Evolutionary conservation across 805 yeast genomes (phyloP).

Genomic region (Candida ortonii): DNA sequence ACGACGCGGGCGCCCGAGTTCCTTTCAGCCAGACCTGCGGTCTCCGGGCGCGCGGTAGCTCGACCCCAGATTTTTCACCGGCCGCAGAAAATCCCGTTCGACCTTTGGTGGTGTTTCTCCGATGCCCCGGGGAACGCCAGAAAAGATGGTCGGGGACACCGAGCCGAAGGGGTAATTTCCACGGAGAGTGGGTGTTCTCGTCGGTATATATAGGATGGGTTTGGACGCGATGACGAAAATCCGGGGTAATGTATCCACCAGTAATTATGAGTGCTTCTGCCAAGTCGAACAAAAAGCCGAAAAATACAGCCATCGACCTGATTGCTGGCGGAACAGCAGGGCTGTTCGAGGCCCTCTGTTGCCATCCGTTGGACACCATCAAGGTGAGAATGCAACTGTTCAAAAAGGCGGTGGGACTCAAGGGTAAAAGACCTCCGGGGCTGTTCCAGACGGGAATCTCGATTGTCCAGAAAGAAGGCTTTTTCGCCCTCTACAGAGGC

Average conservation of each 20-base stretch:
- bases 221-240: neutral
- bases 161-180: too few species aligned
- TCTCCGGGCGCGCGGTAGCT: too few species aligned
- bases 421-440: constrained; percentile 69
- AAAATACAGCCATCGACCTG: constrained; percentile 57
- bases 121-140: constrained; percentile 17
- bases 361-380: constrained; percentile 97
- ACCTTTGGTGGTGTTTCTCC: constrained; percentile 12
- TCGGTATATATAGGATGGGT: neutral
- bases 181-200: too few species aligned
- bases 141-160: constrained; percentile 2
- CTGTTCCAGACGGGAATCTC: constrained; percentile 76
- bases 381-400: constrained; percentile 96
- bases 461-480: constrained; percentile 76
- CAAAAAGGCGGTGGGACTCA: constrained; percentile 54
- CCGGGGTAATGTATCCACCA: neutral
- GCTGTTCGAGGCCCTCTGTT: constrained; percentile 91
- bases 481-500: constrained; percentile 88
- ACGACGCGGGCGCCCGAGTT: neutral
- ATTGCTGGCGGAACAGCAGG: constrained; percentile 98
- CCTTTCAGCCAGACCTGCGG: constrained; percentile 10
- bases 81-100: too few species aligned
- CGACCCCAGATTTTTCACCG: too few species aligned
- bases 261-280: constrained; percentile 23
- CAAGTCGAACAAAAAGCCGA: constrained; percentile 25